Evolutionary conservation across 805 yeast genomes (phyloP).

Genomic region (Nematodospora valgi): DNA sequence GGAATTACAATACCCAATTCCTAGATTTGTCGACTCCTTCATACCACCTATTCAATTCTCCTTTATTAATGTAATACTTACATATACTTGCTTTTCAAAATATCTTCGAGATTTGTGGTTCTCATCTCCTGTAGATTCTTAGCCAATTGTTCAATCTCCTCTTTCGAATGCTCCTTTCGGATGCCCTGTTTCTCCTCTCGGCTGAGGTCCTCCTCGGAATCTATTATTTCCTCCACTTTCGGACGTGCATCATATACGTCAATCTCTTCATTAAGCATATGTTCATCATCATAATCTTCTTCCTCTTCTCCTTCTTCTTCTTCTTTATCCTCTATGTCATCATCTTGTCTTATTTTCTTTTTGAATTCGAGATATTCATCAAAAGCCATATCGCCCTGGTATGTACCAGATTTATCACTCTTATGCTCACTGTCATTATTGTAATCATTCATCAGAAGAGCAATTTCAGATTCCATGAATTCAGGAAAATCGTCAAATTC

Average conservation of each 20-base stretch:
- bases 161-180: neutral
- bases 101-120: neutral
- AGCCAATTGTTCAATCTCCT: slow-evolving; percentile 1
- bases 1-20: slow-evolving; percentile 24
- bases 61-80: neutral
- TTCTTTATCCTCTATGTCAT: slow-evolving; percentile 5
- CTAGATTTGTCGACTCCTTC: too few relatives aligned
- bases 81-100: neutral
- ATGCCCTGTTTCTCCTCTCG: neutral
- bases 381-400: slow-evolving; percentile 8
- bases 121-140: slow-evolving; percentile 1
- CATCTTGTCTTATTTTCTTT: slow-evolving; percentile 2
- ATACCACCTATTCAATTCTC: too few relatives aligned
- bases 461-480: slow-evolving; percentile 12
- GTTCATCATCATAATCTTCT: slow-evolving; percentile 1
- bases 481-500: slow-evolving; percentile 73
- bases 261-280: slow-evolving; percentile 1
- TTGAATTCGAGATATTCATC: slow-evolving; percentile 7
- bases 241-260: slow-evolving; percentile 3
- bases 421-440: slow-evolving; percentile 18
- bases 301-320: slow-evolving; percentile 4
- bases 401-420: slow-evolving; percentile 2
- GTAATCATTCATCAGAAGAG: slow-evolving; percentile 8
- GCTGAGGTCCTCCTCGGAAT: neutral
- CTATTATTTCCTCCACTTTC: neutral